Percentiles rank a stretch among this genome's conserved stretches.
Conservation (phyloP, 352 stramenopile genomes). For the Pythium scleroteichum region DNA sequence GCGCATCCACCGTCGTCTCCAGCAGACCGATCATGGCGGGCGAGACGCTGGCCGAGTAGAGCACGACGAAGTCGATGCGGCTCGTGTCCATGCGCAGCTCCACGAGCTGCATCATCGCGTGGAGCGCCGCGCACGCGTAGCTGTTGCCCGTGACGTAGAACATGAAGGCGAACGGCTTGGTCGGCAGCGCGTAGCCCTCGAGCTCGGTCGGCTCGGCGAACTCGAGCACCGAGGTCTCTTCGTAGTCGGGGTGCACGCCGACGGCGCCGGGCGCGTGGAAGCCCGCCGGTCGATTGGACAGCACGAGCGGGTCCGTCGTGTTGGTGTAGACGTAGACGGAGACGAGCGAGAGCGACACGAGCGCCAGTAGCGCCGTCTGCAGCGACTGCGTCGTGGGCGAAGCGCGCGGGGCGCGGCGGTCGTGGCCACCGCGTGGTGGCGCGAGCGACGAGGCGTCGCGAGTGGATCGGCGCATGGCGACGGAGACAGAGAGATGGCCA, state of each 20-base stretch:
- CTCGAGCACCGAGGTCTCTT: conserved; percentile 16
- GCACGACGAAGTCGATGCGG: conserved; percentile 20
- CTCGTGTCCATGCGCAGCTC: conserved; percentile 21
- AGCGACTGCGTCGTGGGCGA: neutral
- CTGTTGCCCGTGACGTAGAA: conserved; percentile 20
- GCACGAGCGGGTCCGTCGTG: neutral
- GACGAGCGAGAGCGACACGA: conserved; percentile 13
- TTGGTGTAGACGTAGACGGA: conserved; percentile 10
- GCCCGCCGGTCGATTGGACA: conserved; percentile 8
- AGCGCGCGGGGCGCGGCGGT: no score
- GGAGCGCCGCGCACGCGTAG: conserved; percentile 20
- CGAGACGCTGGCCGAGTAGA: conserved; percentile 10
- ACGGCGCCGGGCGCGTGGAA: conserved; percentile 10
- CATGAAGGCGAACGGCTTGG: conserved; percentile 21
- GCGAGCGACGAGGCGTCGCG: no score
- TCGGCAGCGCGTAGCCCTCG: neutral
- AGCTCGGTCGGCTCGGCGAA: conserved; percentile 17
- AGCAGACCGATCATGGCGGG: neutral
- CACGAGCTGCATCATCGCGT: conserved; percentile 20
- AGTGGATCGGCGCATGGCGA: no score
- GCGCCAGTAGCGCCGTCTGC: conserved; percentile 6
- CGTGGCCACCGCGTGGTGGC: no score
- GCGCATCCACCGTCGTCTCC: neutral
- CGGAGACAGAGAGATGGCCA: no score
- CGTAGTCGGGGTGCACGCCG: conserved; percentile 17